phyloP scores from a whole-genome alignment of 2,329 filamentous ascomycete genomes.

The Colletotrichum cordylinicola region DNA sequence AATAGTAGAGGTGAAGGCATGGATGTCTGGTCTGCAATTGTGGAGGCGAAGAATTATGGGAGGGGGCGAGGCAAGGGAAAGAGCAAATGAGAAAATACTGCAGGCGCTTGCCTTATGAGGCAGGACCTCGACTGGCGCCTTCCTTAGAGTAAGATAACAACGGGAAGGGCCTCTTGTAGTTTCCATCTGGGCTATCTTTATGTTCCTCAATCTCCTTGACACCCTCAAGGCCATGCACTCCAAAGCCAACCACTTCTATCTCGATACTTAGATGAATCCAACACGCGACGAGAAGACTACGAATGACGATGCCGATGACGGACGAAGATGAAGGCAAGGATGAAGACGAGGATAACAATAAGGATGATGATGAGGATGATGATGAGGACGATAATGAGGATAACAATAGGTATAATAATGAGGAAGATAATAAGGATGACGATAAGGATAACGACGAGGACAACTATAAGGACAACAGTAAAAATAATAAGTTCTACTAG shows the following conservation, averaged over 20 bases:
- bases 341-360: too few relatives aligned
- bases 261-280: rapidly evolving
- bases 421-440: too few relatives aligned
- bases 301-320: neutral
- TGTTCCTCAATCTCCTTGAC: neutral
- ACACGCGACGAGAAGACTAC: neutral
- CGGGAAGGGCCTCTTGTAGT: rapidly evolving
- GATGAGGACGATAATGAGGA: too few relatives aligned
- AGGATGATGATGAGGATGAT: too few relatives aligned
- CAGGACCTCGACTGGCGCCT: neutral
- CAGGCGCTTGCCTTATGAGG: neutral
- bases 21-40: neutral
- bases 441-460: too few relatives aligned
- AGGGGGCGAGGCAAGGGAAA: neutral
- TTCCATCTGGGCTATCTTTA: too few relatives aligned
- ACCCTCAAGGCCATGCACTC: rapidly evolving
- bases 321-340: too few relatives aligned
- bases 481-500: too few relatives aligned
- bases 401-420: too few relatives aligned
- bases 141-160: neutral
- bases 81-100: neutral
- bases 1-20: neutral
- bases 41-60: neutral
- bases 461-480: too few relatives aligned
- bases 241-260: neutral